Evolutionary conservation across 2,329 filamentous ascomycete genomes (phyloP).

Genomic region (Penicillium italicum): DNA sequence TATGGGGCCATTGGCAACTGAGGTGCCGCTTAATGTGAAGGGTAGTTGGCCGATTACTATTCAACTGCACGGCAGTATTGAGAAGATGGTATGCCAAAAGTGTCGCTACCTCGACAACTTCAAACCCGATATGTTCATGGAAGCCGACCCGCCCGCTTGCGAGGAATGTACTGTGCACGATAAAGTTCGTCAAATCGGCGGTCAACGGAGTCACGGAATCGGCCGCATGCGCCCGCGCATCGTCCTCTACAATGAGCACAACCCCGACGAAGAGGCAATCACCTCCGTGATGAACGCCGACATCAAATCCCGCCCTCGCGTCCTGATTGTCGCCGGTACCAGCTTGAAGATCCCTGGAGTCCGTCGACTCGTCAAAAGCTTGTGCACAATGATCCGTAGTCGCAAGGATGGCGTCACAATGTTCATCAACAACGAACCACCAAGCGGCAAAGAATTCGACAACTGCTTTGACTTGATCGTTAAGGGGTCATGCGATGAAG

Average conservation of each 20-base stretch:
- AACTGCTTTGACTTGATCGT: slow-evolving; percentile 93
- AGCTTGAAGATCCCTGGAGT: slow-evolving; percentile 94
- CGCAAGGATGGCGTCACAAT: slow-evolving; percentile 76
- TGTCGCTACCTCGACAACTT: slow-evolving; percentile 75
- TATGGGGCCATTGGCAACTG: slow-evolving; percentile 73
- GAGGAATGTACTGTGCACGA: slow-evolving; percentile 70
- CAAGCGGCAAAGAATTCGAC: slow-evolving; percentile 77
- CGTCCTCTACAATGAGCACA: slow-evolving; percentile 95
- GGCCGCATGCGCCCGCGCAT: slow-evolving; percentile 86
- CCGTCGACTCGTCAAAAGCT: slow-evolving; percentile 79
- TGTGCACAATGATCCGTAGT: slow-evolving; percentile 81
- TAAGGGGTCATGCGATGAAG: slow-evolving; percentile 79
- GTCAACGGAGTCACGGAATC: slow-evolving; percentile 89
- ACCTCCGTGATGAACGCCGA: slow-evolving; percentile 85
- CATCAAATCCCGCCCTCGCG: slow-evolving; percentile 79
- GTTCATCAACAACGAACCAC: slow-evolving; percentile 91
- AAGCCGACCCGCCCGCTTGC: slow-evolving; percentile 79
- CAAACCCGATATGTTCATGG: slow-evolving; percentile 73
- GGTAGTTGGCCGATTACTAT: slow-evolving; percentile 91
- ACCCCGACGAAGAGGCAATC: slow-evolving; percentile 94
- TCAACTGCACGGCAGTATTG: slow-evolving; percentile 87
- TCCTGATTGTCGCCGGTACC: slow-evolving; percentile 90
- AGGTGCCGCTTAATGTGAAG: slow-evolving; percentile 75
- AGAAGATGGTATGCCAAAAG: slow-evolving; percentile 96
- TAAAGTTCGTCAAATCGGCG: slow-evolving; percentile 68